A percentile compares a stretch with the other conserved stretches of the same genome.
phyloP scores from a whole-genome alignment of 192 early-diverging fungal species.

The Coemansia furcata region DNA sequence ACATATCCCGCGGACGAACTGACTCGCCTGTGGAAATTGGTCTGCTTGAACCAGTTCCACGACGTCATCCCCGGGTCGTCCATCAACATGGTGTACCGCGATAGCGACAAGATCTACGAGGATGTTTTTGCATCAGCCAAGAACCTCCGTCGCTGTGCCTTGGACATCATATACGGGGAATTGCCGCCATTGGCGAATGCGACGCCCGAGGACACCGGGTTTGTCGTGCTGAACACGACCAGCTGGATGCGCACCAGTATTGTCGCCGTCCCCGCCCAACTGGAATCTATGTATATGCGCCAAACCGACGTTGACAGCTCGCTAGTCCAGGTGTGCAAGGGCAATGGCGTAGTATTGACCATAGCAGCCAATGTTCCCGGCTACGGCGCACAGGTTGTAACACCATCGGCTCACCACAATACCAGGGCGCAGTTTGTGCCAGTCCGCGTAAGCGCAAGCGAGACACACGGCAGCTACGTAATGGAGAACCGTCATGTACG shows the following conservation, averaged over 20 bases:
- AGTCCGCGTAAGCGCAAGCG: conserved; percentile 6
- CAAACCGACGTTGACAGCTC: background rate
- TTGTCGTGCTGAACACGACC: conserved; percentile 62
- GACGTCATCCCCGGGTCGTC: conserved; percentile 91
- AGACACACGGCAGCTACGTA: conserved; percentile 38
- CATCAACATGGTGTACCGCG: conserved; percentile 87
- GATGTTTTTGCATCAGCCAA: conserved; percentile 34
- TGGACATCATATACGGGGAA: conserved; percentile 41
- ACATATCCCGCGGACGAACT: conserved; percentile 74
- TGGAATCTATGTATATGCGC: background rate
- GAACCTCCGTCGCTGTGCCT: conserved; percentile 44
- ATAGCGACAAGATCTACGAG: conserved; percentile 62
- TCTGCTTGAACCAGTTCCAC: conserved; percentile 95
- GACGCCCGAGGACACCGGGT: background rate
- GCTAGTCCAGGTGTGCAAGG: conserved; percentile 13
- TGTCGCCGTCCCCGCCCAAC: conserved; percentile 57
- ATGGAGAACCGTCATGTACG: conserved; percentile 72
- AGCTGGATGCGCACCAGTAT: conserved; percentile 66
- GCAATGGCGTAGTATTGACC: conserved; percentile 1
- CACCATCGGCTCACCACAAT: background rate
- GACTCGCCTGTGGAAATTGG: conserved; percentile 82
- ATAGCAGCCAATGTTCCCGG: conserved; percentile 35
- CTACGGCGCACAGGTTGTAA: conserved; percentile 2
- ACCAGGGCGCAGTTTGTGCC: conserved; percentile 1
- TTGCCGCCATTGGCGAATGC: background rate